phyloP scores from a whole-genome alignment of 768 basidiomycete species.

The Termitomyces heimii region DNA sequence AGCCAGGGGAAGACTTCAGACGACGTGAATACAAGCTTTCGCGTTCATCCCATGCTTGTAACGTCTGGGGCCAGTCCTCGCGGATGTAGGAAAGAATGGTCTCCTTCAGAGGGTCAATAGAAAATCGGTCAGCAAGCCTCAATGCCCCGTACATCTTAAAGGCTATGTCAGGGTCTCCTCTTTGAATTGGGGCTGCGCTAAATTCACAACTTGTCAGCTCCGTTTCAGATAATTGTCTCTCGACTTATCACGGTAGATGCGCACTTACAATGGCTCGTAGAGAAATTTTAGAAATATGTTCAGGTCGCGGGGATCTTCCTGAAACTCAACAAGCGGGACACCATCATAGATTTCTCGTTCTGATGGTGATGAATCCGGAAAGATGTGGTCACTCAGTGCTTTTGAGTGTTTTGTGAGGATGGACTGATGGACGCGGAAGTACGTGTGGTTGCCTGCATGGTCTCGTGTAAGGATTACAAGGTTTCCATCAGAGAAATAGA shows the following conservation, averaged over 20 bases:
- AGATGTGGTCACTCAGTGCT: slow-evolving; percentile 20
- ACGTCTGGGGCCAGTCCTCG: slow-evolving; percentile 18
- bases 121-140: slow-evolving; percentile 19
- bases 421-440: slow-evolving; percentile 21
- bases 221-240: slow-evolving; percentile 1
- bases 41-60: slow-evolving; percentile 20
- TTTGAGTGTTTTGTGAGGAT: slow-evolving; percentile 22
- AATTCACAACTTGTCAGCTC: slow-evolving; percentile 11
- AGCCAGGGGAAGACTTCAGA: slow-evolving; percentile 13
- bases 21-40: slow-evolving; percentile 18
- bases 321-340: slow-evolving; percentile 20
- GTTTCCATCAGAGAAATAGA: slow-evolving; percentile 21
- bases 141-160: slow-evolving; percentile 19
- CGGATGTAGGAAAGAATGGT: slow-evolving; percentile 19
- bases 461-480: slow-evolving; percentile 20
- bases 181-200: slow-evolving; percentile 19
- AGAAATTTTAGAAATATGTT: slow-evolving; percentile 21
- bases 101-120: slow-evolving; percentile 19
- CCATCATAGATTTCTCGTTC: slow-evolving; percentile 17
- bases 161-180: slow-evolving; percentile 20
- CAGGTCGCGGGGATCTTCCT: slow-evolving; percentile 19
- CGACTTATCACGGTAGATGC: background rate
- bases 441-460: slow-evolving; percentile 18
- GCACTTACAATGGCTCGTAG: slow-evolving; percentile 20
- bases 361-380: slow-evolving; percentile 11